Base-by-base conservation (phyloP, 371 early-diverging fungal species). In the Mortierella sp. region DNA sequence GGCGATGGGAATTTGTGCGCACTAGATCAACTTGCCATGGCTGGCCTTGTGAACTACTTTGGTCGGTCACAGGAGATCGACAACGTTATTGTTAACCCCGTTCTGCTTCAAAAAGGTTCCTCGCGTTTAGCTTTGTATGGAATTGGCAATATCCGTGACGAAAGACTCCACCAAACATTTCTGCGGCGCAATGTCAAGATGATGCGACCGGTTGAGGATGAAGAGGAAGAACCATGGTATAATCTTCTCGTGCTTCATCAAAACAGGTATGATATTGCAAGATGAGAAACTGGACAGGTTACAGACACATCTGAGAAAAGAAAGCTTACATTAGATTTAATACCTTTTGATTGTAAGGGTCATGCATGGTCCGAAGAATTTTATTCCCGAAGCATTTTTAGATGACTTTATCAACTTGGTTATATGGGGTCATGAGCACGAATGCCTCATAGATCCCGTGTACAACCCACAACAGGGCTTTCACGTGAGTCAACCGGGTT, bases 391-490 rank as follows among this genome's bases (percentile, higher is more conserved):
- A 83, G 87, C 90, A 11, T 96, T 96, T 73, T 73, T 99, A 16
- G 93, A 93, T 55, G 85, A 87, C 20, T 96, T 95, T 76, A 81
- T 99, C 65, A 90, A 99, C 78, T 78, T 99, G 24, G 91, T 99
- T 6, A 70, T 99, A 1, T 99, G 98, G 97, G 99, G 99, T 4
- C 99, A 99, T 85, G 99, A 99, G 86, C 99, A 99, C 87, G 97
- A 99, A 75, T 98, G 98, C 70, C 83, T 89, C 39, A 94, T 97
- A 32, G 93, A 93, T 37, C 95, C 96, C 0, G 88, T 90, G 60
- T 85, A 85, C 43, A 93, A 90, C 83, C 87, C 89, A 20, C 70
- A 86, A 30, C 86, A 90, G 55, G 88, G 89, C 14, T 96, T 96
- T 76, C 89, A 93, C 62, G 89, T 99, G 8, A 92, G 93, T 1